These are phyloP conservation scores for Trichoderma sp. DNA, from an alignment of 2,329 filamentous ascomycete species.

Conservation along the genomic window DNA sequence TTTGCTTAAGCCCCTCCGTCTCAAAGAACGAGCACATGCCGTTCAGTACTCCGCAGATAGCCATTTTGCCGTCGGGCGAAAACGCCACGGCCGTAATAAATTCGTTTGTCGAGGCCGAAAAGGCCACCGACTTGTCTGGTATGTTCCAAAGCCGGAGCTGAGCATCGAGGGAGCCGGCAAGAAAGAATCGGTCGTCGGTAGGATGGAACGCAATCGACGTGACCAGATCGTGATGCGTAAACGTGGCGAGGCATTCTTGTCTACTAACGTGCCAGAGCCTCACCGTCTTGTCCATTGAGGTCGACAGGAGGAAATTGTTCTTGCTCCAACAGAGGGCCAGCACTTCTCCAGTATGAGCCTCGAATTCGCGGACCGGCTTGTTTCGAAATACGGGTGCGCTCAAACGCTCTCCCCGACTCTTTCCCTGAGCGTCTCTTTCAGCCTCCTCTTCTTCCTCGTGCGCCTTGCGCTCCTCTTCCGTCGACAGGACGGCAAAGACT, in stretches of 20 bases:
- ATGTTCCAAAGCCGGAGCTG: slow-evolving; percentile 94
- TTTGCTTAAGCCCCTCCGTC: slow-evolving; percentile 82
- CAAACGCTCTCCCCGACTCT: slow-evolving; percentile 57
- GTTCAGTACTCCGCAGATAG: slow-evolving; percentile 84
- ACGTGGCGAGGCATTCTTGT: slow-evolving; percentile 84
- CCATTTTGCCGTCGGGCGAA: slow-evolving; percentile 84
- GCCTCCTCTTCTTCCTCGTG: slow-evolving; percentile 64
- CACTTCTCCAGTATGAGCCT: slow-evolving; percentile 81
- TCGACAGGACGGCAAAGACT: slow-evolving; percentile 86
- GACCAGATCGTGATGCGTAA: slow-evolving; percentile 93
- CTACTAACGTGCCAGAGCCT: slow-evolving; percentile 89
- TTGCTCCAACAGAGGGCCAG: slow-evolving; percentile 97
- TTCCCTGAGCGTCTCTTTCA: slow-evolving; percentile 46
- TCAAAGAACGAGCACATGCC: slow-evolving; percentile 90
- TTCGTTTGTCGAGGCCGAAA: slow-evolving; percentile 72
- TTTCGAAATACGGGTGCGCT: slow-evolving; percentile 88
- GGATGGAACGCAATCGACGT: slow-evolving; percentile 95
- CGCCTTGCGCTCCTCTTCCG: slow-evolving; percentile 71
- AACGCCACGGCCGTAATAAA: slow-evolving; percentile 95
- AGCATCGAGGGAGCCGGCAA: slow-evolving; percentile 88
- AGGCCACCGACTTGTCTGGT: slow-evolving; percentile 91
- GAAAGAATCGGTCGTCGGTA: slow-evolving; percentile 91
- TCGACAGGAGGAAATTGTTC: slow-evolving; percentile 95
- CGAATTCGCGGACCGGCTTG: slow-evolving; percentile 76
- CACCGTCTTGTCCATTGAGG: slow-evolving; percentile 98